phyloP scores from a whole-genome alignment of 208 protist species.

The Leishmania gerbilli region DNA sequence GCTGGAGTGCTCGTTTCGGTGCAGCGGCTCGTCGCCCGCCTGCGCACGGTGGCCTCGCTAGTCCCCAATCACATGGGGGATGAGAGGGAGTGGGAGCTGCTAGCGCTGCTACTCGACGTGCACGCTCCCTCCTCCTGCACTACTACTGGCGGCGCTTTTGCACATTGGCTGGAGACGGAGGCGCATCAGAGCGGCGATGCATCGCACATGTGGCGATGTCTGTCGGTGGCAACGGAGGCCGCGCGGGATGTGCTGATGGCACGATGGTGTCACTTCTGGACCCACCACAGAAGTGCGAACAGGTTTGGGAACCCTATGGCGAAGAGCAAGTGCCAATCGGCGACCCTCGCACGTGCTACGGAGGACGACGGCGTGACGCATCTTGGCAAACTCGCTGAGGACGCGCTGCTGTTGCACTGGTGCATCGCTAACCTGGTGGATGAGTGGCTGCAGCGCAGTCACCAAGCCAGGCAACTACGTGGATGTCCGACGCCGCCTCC shows the following conservation, averaged over 20 bases:
- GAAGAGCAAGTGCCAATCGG: not conserved
- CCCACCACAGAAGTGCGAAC: not conserved
- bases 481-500: not conserved
- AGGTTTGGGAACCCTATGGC: not conserved
- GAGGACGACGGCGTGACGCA: not conserved
- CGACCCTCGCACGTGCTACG: not conserved
- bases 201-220: not conserved
- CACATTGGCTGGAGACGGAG: not conserved
- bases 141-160: not conserved
- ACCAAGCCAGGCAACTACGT: not conserved
- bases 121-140: not conserved
- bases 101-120: conserved; percentile 11
- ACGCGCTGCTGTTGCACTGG: not conserved
- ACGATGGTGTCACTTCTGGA: not conserved
- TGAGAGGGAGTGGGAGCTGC: conserved; percentile 18
- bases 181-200: not conserved
- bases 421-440: not conserved
- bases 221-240: not conserved
- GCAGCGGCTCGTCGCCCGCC: not conserved
- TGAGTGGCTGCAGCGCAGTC: not conserved
- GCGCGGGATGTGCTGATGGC: not conserved
- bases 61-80: no score
- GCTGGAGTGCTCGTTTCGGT: not conserved
- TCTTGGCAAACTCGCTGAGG: not conserved
- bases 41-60: not conserved